phyloP scores from a whole-genome alignment of 2,329 filamentous ascomycete genomes.

The Aspergillus udagawae region DNA sequence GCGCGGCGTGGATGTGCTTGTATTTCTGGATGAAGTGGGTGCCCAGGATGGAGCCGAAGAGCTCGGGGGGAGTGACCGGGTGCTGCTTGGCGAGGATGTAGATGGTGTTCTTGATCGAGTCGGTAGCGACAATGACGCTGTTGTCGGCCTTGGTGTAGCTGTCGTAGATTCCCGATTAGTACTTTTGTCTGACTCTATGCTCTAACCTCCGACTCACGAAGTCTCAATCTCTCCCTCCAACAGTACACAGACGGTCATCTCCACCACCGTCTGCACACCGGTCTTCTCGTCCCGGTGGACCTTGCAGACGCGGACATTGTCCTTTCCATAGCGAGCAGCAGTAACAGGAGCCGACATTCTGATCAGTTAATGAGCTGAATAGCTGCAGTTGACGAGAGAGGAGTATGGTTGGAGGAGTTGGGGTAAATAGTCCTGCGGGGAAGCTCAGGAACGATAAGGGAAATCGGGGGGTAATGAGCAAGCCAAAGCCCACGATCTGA shows the following conservation, averaged over 20 bases:
- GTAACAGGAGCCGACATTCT: conserved; percentile 38
- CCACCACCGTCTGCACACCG: conserved; percentile 77
- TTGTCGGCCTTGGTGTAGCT: conserved; percentile 95
- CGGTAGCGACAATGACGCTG: conserved; percentile 89
- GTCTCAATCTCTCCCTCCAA: conserved; percentile 88
- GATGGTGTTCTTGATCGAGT: conserved; percentile 96
- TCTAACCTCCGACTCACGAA: conserved; percentile 53
- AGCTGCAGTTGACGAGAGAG: neutral
- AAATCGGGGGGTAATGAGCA: neutral
- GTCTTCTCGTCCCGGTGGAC: conserved; percentile 75
- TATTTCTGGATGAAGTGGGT: conserved; percentile 87
- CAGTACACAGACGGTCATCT: conserved; percentile 91
- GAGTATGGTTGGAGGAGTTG: neutral
- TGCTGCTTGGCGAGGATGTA: conserved; percentile 94
- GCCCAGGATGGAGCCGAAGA: conserved; percentile 80
- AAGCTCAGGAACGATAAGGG: neutral
- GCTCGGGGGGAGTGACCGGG: conserved; percentile 87
- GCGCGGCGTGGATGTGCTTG: conserved; percentile 77
- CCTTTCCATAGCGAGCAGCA: conserved; percentile 59
- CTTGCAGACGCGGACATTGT: conserved; percentile 98
- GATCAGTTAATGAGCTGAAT: conserved; percentile 1
- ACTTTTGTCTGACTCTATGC: neutral
- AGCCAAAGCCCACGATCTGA: neutral
- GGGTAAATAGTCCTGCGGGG: neutral
- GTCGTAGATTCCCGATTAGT: conserved; percentile 4